Base-by-base conservation (phyloP, 352 stramenopile species). In the Globisporangium perplexum region DNA sequence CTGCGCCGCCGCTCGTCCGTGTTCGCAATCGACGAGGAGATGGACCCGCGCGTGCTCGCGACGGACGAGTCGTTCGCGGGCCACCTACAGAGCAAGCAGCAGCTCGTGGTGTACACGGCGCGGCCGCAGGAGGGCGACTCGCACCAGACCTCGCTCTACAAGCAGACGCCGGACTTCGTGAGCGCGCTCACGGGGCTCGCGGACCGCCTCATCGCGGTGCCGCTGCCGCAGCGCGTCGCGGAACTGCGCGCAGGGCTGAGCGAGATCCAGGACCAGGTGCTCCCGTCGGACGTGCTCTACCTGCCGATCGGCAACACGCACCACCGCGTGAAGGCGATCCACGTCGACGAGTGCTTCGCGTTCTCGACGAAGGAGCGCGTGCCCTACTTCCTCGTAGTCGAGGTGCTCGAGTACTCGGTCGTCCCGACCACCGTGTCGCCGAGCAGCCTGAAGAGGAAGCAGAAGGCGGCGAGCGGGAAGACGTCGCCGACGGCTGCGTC, bases 311-410 rank as follows among this genome's bases (percentile, higher is more conserved):
- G 83, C 1, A 86, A 93, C 55, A 72, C 77, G 12, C 85, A 70
- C 31, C 81, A 91, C 47, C 80, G 83, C 22, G 74, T 93, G 11
- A 90, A 90, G 48, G 63, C 66, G 5, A 76, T 93, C 59, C 65
- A 72, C 23, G 67, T 84, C 0, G 77, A 91, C 20, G 83, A 93
- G 55, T 88, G 78, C 53, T 91, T 91, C 51, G 80, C 78, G 8
- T 93, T 93, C 41, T 91, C 80, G 0, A 93, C 83, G 0, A 91
- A 91, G 35, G 78, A 91, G 46, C 72, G 83, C n/a, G 83, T 91
- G 36, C 83, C 83, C 12, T 93, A 88, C 47, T 86, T 93, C 26
- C 53, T 93, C 17, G 89, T 81, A 47, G 71, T 93, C 1, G 83
- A 93, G 44, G 83, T 93, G 7, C 62, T 93, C 38, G 83, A 93